Evolutionary conservation across 495 filamentous ascomycete genomes (phyloP).

Genomic region (Achaetomiella virescens): DNA sequence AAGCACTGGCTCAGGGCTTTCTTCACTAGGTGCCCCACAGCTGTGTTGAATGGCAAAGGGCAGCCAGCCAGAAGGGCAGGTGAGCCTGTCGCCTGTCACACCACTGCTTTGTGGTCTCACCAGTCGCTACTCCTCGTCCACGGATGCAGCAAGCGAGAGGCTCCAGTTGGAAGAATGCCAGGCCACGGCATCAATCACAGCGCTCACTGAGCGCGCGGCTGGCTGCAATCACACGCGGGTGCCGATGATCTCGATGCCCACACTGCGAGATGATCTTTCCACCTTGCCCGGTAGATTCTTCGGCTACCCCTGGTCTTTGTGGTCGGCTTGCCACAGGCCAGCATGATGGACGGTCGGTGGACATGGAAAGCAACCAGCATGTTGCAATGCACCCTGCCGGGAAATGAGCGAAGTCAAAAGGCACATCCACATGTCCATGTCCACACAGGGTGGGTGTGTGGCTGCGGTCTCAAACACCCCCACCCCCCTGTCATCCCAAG

Average conservation of each 20-base stretch:
- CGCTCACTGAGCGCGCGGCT: constrained; percentile 4
- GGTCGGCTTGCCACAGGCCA: constrained; percentile 2
- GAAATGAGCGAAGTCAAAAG: no score
- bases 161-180: neutral
- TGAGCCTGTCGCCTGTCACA: constrained; percentile 8
- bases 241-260: no score
- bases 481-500: constrained; percentile 3
- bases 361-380: neutral
- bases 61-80: neutral
- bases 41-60: constrained; percentile 4
- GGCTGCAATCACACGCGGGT: neutral
- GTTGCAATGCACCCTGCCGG: neutral
- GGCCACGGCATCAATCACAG: neutral
- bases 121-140: constrained; percentile 1
- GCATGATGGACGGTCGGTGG: neutral
- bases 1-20: no score
- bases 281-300: no score
- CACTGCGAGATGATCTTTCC: no score
- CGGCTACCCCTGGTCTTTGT: neutral
- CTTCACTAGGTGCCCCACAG: constrained; percentile 7
- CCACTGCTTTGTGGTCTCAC: constrained; percentile 11
- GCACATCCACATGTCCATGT: no score
- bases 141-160: neutral
- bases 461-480: neutral
- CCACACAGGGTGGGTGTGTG: neutral